These are phyloP conservation scores for Naegleria gruberi DNA, from an alignment of 208 protist species.

Conservation along the genomic window DNA sequence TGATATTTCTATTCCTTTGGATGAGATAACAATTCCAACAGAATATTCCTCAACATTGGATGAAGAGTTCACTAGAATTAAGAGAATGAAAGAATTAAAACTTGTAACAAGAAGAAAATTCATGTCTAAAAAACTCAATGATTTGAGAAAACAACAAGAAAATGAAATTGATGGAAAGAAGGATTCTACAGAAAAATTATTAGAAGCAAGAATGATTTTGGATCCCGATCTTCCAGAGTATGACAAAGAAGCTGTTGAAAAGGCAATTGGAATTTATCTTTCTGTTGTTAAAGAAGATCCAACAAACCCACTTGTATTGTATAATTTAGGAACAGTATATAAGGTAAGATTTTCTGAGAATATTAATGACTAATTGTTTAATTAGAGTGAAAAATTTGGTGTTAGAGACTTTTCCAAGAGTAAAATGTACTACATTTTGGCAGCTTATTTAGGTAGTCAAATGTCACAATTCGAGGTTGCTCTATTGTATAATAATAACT, in stretches of 20 bases:
- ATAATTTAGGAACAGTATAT: not conserved
- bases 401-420: not conserved
- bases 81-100: not conserved
- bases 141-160: not conserved
- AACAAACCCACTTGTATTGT: not conserved
- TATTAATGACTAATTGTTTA: not conserved
- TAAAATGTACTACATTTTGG: not conserved
- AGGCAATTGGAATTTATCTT: not conserved
- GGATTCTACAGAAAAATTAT: not conserved
- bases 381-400: not conserved
- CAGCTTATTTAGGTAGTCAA: not conserved
- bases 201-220: not conserved
- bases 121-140: not conserved
- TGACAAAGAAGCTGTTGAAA: not conserved
- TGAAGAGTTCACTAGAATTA: not conserved
- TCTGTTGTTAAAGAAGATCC: not conserved
- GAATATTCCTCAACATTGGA: not conserved
- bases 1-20: not conserved
- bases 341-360: not conserved
- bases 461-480: not conserved
- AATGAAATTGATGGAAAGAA: not conserved
- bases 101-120: not conserved
- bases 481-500: not conserved
- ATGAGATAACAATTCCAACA: not conserved
- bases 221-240: not conserved